Conservation (phyloP, 805 yeast species). For the Schizosaccharomyces japonicus region DNA sequence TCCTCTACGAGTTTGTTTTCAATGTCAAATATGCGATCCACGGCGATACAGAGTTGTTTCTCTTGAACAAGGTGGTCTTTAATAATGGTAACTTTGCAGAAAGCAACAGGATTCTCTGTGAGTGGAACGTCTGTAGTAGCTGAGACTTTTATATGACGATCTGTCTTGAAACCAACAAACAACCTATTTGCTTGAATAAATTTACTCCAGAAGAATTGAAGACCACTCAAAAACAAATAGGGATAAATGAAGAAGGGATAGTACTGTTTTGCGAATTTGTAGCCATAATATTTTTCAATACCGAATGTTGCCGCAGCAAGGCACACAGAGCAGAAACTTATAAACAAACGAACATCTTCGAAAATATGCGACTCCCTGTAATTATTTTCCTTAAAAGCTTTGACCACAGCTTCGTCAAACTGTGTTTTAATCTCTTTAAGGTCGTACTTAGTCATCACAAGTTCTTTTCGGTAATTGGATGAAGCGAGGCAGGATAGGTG, state of each 20-base stretch:
- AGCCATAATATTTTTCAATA: not conserved
- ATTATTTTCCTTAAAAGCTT: not conserved
- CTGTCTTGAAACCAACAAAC: not conserved
- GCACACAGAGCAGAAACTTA: not conserved
- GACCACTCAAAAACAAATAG: not conserved
- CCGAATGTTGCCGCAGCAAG: not conserved
- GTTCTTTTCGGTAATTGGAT: too few relatives aligned
- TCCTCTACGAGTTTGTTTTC: not conserved
- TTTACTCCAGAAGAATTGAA: not conserved
- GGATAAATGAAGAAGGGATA: not conserved
- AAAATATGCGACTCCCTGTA: not conserved
- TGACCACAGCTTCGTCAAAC: not conserved
- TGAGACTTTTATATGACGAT: not conserved
- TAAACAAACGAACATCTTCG: not conserved
- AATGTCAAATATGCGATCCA: not conserved
- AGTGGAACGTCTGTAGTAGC: not conserved
- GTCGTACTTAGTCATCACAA: constrained; percentile 1
- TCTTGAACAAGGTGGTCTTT: not conserved
- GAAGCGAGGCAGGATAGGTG: too few relatives aligned
- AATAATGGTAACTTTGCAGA: not conserved
- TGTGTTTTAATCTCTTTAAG: not conserved
- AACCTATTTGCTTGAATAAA: not conserved
- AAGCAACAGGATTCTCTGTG: not conserved
- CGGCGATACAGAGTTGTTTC: not conserved
- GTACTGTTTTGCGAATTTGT: not conserved